phyloP scores from a whole-genome alignment of 176 grass and related monocot genomes.

The Puya raimondii region DNA sequence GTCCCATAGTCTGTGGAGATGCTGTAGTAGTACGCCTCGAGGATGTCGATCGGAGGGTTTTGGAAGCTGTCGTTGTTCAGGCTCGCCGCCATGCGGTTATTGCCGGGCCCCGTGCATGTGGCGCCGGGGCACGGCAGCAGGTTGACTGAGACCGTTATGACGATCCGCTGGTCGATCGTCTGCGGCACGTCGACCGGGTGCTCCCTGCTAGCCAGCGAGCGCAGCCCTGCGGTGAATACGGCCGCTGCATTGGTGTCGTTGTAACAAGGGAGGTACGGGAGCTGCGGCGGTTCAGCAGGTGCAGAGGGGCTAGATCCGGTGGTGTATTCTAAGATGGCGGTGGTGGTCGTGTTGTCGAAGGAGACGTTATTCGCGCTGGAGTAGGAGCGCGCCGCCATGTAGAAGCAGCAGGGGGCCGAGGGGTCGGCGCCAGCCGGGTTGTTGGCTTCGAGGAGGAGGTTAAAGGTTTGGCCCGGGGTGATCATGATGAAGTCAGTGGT shows the following conservation, averaged over 20 bases:
- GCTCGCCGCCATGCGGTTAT: slow-evolving; percentile 33
- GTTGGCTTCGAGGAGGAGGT: slow-evolving; percentile 38
- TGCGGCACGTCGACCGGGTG: neutral
- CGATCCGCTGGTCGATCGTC: slow-evolving; percentile 24
- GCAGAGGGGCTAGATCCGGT: slow-evolving; percentile 17
- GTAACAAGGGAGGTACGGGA: slow-evolving; percentile 8
- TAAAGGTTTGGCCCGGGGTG: slow-evolving; percentile 34
- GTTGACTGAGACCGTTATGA: slow-evolving; percentile 19
- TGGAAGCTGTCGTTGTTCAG: slow-evolving; percentile 59
- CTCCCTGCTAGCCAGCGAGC: neutral
- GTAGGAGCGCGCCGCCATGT: slow-evolving; percentile 21
- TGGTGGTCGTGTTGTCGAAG: neutral
- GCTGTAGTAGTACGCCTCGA: slow-evolving; percentile 41
- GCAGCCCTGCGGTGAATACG: neutral
- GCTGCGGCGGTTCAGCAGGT: slow-evolving; percentile 1
- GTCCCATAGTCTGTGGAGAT: slow-evolving; percentile 12
- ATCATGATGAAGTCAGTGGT: slow-evolving; percentile 28
- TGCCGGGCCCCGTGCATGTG: neutral
- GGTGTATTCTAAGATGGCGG: slow-evolving; percentile 22
- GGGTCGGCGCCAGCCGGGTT: slow-evolving; percentile 5
- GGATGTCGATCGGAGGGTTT: neutral
- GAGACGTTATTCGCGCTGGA: neutral
- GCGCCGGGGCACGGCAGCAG: too few relatives aligned
- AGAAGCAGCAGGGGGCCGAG: slow-evolving; percentile 8
- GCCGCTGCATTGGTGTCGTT: slow-evolving; percentile 4